Percentiles rank a stretch among this genome's conserved stretches.
These are phyloP conservation scores for Candida broadrunensis DNA, from an alignment of 805 yeast genomes.

Conservation along the genomic window DNA sequence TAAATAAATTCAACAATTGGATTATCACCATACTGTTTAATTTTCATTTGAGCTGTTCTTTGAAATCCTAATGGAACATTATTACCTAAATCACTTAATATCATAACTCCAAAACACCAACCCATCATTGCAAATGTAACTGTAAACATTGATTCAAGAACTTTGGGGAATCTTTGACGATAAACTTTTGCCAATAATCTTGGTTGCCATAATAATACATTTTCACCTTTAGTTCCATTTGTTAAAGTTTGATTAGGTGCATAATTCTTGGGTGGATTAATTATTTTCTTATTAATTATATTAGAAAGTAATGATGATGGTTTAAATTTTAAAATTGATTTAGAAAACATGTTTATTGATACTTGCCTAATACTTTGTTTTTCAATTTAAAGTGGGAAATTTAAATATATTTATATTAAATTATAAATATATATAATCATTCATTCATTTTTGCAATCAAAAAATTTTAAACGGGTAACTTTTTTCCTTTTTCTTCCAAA, in stretches of 20 bases:
- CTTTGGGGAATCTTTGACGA: background rate
- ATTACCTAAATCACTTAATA: background rate
- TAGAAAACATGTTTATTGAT: background rate
- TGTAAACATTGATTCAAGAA: background rate
- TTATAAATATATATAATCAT: no score
- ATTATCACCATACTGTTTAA: slow-evolving; percentile 3
- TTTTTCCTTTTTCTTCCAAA: no score
- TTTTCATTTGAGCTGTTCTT: slow-evolving; percentile 7
- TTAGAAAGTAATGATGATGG: background rate
- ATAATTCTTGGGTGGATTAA: background rate
- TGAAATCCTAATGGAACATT: slow-evolving; percentile 3
- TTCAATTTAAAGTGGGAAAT: no score
- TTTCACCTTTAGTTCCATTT: background rate
- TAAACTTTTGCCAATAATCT: background rate
- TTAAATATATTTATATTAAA: no score
- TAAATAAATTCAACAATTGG: slow-evolving; percentile 4
- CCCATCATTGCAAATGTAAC: slow-evolving; percentile 2
- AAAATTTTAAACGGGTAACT: no score
- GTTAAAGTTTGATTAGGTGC: background rate
- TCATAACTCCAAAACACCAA: slow-evolving; percentile 5
- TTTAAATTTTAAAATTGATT: background rate
- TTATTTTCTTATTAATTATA: no score
- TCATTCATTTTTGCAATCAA: no score
- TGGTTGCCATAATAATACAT: background rate
- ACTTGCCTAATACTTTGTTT: no score